Conservation (phyloP, 495 filamentous ascomycete genomes). For the Daldinia loculata region DNA sequence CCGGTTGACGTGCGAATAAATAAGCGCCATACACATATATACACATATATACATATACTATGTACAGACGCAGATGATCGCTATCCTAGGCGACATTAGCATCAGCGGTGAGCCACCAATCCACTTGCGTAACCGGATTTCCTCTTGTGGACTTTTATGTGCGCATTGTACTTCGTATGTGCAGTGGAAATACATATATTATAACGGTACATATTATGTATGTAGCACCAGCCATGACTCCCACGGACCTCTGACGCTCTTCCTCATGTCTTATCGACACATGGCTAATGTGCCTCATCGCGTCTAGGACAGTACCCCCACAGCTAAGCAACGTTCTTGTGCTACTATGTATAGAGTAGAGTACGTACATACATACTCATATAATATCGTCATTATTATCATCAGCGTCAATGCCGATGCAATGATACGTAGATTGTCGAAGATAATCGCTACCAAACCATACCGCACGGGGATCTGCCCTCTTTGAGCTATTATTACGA, state of each 20-base stretch:
- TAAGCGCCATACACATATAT: constrained; percentile 8
- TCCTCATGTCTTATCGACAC: constrained; percentile 38
- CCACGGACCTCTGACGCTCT: background rate
- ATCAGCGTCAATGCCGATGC: constrained; percentile 37
- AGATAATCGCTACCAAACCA: constrained; percentile 37
- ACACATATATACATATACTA: constrained; percentile 4
- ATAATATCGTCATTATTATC: constrained; percentile 36
- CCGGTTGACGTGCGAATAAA: constrained; percentile 28
- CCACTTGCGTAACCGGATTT: constrained; percentile 27
- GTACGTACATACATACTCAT: constrained; percentile 23
- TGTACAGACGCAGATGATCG: constrained; percentile 28
- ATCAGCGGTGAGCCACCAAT: constrained; percentile 43
- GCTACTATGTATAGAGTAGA: constrained; percentile 17
- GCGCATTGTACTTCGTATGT: background rate
- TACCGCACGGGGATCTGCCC: constrained; percentile 22
- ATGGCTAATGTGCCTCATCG: constrained; percentile 29
- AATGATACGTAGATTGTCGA: constrained; percentile 43
- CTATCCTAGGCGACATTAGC: constrained; percentile 37
- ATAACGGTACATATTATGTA: background rate
- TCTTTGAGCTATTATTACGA: constrained; percentile 33
- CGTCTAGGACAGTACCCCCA: constrained; percentile 19
- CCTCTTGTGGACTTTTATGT: constrained; percentile 22
- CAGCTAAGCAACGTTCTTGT: constrained; percentile 30
- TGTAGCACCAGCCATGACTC: background rate
- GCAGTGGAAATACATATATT: background rate